A percentile compares a stretch with the other conserved stretches of the same genome.
phyloP scores from a whole-genome alignment of 306 rosid genomes.

The Sechiopsis laciniata region DNA sequence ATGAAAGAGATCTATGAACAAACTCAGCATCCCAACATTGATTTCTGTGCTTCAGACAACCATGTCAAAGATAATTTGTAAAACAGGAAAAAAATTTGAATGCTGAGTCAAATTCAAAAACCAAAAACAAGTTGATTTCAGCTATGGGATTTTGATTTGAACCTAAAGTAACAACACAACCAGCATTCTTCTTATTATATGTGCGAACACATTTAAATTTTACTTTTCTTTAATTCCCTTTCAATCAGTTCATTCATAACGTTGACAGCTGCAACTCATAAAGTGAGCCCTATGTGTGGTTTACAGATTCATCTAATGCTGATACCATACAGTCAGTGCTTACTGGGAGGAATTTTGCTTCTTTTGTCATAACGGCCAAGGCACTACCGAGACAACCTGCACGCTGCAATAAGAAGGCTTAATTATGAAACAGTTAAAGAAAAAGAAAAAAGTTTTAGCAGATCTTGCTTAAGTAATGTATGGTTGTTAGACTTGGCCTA shows the following conservation, averaged over 20 bases:
- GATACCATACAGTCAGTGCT: conserved; percentile 24
- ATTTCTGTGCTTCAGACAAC: neutral
- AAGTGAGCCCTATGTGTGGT: neutral
- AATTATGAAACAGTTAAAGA: conserved; percentile 6
- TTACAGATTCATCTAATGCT: neutral
- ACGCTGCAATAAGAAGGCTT: conserved; percentile 43
- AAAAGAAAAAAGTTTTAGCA: conserved; percentile 13
- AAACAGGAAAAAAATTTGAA: neutral
- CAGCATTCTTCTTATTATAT: neutral
- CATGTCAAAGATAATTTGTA: neutral
- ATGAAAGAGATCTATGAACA: neutral
- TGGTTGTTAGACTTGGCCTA: neutral
- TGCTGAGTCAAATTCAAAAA: too few relatives aligned
- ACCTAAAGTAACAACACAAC: neutral
- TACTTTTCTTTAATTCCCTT: neutral
- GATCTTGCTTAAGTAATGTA: neutral
- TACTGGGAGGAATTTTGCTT: conserved; percentile 62
- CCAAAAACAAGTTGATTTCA: too few relatives aligned
- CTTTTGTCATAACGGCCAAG: conserved; percentile 71
- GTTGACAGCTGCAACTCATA: neutral
- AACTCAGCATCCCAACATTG: neutral
- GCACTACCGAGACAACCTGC: conserved; percentile 79
- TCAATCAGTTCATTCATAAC: neutral
- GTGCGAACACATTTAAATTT: neutral
- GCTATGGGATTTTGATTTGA: neutral